Evolutionary conservation across 2,329 filamentous ascomycete genomes (phyloP), one percentile per base, ranked within the genome.

Genomic region (Neonectria hederae): DNA sequence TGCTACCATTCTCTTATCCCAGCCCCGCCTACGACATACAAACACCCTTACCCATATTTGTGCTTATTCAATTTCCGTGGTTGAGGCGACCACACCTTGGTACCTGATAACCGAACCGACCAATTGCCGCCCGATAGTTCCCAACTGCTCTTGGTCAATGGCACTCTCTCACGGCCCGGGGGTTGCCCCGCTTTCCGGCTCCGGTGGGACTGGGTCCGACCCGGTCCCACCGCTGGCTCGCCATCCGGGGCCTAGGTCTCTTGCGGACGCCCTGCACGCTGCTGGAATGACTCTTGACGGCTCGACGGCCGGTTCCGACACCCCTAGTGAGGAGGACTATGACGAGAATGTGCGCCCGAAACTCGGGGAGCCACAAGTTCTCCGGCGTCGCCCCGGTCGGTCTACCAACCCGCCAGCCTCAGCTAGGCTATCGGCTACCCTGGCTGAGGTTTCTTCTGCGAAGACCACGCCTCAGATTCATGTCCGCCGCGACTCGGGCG

Each of bases 311-410:
- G 67, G 72, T 32, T 81, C 80, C 2, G 81, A 82, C 14, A 82
- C 78, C 14, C 74, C 81, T 2, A 83, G 81, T 40, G 82, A 82
- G 58, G 82, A 83, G 65, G 82, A 83, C 59, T 83, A 83, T 51
- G 81, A 83, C 32, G 78, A 81, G 17, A 77, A 76, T 40, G 51
- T 77, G 7, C 72, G 76, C 8, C 73, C 76, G 19, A 68, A 69
- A 2, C 69, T 73, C 21, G 66, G 61, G 54, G 67, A 69, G 19
- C 30, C 68, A n/a, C 63, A 54, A 11, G 62, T 58, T 30, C 54
- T 72, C 13, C 68, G 70, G 22, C 65, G 69, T 24, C 71, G 71
- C 35, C 67, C 51, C 17, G 54, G 53, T 17, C 61, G 54, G 24
- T 62, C 28, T 24, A 35, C 52, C n/a, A 57, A 51, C 6, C 28